phyloP scores from a whole-genome alignment of 2,329 filamentous ascomycete species.

The Alternaria brassicae region DNA sequence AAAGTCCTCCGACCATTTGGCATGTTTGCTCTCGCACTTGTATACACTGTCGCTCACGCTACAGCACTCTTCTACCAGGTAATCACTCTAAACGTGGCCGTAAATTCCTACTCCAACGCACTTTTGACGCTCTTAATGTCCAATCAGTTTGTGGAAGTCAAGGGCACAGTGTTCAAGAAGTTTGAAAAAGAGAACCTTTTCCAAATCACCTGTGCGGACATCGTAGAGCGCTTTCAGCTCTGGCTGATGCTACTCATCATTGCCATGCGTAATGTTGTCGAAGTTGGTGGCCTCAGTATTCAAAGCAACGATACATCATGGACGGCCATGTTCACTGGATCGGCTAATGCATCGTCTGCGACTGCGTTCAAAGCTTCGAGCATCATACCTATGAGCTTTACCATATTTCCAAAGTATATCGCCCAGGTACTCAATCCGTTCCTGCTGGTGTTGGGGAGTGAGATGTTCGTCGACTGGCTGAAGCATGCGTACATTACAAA shows the following conservation, averaged over 20 bases:
- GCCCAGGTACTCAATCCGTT: slow-evolving; percentile 93
- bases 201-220: slow-evolving; percentile 93
- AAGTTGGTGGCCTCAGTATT: slow-evolving; percentile 82
- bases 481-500: slow-evolving; percentile 99
- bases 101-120: slow-evolving; percentile 98
- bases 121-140: slow-evolving; percentile 90
- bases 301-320: slow-evolving; percentile 41
- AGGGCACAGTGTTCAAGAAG: slow-evolving; percentile 97
- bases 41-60: slow-evolving; percentile 88
- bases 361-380: slow-evolving; percentile 69
- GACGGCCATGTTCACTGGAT: slow-evolving; percentile 37
- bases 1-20: slow-evolving; percentile 88
- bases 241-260: slow-evolving; percentile 99
- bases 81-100: slow-evolving; percentile 95
- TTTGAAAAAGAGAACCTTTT: slow-evolving; percentile 98
- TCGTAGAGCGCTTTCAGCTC: slow-evolving; percentile 95
- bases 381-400: slow-evolving; percentile 90
- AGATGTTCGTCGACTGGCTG: slow-evolving; percentile 95
- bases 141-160: slow-evolving; percentile 99
- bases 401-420: slow-evolving; percentile 82
- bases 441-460: slow-evolving; percentile 89
- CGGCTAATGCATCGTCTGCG: slow-evolving; percentile 56
- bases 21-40: slow-evolving; percentile 86
- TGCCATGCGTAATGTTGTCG: slow-evolving; percentile 92
- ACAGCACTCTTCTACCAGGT: slow-evolving; percentile 95